A percentile compares a stretch with the other conserved stretches of the same genome.
Conservation (phyloP, 140 eudicot genomes). For the Stevia rebaudiana region DNA sequence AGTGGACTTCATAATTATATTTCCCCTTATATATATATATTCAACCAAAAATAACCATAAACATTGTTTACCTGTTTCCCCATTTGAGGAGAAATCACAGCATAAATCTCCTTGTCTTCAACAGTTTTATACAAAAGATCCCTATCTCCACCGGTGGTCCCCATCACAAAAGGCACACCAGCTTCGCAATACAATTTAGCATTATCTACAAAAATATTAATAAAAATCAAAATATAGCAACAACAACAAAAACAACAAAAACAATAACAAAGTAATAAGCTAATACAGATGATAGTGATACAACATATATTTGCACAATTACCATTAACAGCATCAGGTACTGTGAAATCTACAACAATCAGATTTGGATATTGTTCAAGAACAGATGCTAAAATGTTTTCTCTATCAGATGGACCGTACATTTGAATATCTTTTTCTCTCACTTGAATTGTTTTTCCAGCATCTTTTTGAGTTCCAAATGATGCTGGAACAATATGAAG, state of each 20-base stretch:
- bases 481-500: constrained; percentile 69
- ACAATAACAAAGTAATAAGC: too few relatives aligned
- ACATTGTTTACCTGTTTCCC: constrained; percentile 73
- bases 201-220: constrained; percentile 43
- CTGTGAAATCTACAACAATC: constrained; percentile 81
- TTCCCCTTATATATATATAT: neutral
- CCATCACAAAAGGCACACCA: constrained; percentile 93
- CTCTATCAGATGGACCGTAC: constrained; percentile 67
- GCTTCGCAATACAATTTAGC: constrained; percentile 77
- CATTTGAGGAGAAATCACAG: constrained; percentile 97
- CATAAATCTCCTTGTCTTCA: constrained; percentile 60
- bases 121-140: constrained; percentile 74
- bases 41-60: neutral
- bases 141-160: constrained; percentile 98
- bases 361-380: constrained; percentile 53
- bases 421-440: constrained; percentile 65
- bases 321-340: constrained; percentile 90
- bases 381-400: constrained; percentile 40
- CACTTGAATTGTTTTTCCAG: constrained; percentile 58
- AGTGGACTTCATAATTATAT: too few relatives aligned
- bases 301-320: constrained; percentile 3
- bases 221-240: too few relatives aligned
- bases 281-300: constrained; percentile 1
- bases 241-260: too few relatives aligned
- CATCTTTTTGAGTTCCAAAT: constrained; percentile 58